Base-by-base conservation (phyloP, 2,329 filamentous ascomycete genomes). In the Fusarium goolgardi region DNA sequence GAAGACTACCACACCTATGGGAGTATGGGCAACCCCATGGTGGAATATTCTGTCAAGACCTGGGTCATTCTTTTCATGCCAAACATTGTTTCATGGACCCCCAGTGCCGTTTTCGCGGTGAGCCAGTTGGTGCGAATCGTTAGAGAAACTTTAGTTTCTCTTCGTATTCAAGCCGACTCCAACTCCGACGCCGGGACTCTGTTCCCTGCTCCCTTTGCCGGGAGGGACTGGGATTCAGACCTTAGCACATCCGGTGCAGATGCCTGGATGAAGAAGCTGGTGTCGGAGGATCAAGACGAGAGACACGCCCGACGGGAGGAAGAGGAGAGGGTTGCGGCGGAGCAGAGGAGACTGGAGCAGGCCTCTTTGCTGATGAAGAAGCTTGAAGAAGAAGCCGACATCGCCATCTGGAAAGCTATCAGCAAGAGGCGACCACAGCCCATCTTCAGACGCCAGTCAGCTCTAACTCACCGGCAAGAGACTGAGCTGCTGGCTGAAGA, bases 191-290 rank as follows among this genome's bases (percentile, higher is more conserved):
- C 39, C 3, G 50, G 55, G 2, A 49, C 58, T 55, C 9, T 25
- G 25, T 63, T 53, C 21, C 50, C 50, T 11, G 46, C 43, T 20
- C 16, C 44, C 16, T 25, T 29, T n/a, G 46, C 27, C n/a, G 35
- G 32, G 51, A 39, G 39, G 15, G 18, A 32, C 9, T 37, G 16
- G 27, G n/a, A 46, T n/a, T 41, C n/a, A 8, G 37, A 50, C 20
- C 57, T 50, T 13, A 21, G 23, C 2, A n/a, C 46, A 34, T 51
- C 65, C 25, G 37, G 53, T 11, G 53, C 56, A n/a, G 65, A 69
- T 31, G 37, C 15, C 20, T 59, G 51, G 47, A 51, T 63, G 40
- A 59, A 49, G 31, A 40, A 25, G 49, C 39, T 63, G 23, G 39
- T 54, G 29, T 18, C 53, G 10, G 57, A 67, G 53, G 49, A 51